Evolutionary conservation across 192 early-diverging fungal species (phyloP).

Genomic region (Gryganskiella cystojenkinii): DNA sequence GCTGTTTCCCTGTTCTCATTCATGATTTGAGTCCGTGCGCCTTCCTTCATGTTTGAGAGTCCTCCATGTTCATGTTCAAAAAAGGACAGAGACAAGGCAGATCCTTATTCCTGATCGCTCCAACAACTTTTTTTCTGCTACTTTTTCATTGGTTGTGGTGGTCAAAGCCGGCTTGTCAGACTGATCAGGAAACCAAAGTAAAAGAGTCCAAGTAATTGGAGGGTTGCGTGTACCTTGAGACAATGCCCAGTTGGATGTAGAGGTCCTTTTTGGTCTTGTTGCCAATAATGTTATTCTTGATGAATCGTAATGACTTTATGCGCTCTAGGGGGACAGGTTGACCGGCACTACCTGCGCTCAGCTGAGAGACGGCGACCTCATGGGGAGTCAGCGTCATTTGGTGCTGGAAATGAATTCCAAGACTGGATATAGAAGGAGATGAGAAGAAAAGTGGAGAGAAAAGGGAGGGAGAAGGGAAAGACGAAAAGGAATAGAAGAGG

Average conservation of each 20-base stretch:
- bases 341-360: conserved; percentile 38
- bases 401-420: neutral
- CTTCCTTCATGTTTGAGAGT: no score
- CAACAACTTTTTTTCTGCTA: no score
- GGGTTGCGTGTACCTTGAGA: conserved; percentile 65
- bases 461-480: conserved; percentile 1
- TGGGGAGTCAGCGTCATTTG: conserved; percentile 65
- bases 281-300: conserved; percentile 88
- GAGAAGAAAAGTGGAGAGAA: neutral
- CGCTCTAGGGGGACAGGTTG: conserved; percentile 53
- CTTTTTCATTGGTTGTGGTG: no score
- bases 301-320: conserved; percentile 70
- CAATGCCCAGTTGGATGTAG: conserved; percentile 70
- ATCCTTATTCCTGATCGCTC: no score
- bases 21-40: no score
- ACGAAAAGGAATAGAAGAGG: neutral
- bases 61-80: no score
- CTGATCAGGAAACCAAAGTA: neutral
- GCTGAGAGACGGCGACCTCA: conserved; percentile 62
- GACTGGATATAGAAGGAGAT: neutral
- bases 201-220: no score
- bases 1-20: no score
- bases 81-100: no score
- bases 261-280: conserved; percentile 84
- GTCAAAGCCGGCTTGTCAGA: neutral